These are phyloP conservation scores for Calendula officinalis DNA, from an alignment of 129 eudicot species.

Conservation along the genomic window DNA sequence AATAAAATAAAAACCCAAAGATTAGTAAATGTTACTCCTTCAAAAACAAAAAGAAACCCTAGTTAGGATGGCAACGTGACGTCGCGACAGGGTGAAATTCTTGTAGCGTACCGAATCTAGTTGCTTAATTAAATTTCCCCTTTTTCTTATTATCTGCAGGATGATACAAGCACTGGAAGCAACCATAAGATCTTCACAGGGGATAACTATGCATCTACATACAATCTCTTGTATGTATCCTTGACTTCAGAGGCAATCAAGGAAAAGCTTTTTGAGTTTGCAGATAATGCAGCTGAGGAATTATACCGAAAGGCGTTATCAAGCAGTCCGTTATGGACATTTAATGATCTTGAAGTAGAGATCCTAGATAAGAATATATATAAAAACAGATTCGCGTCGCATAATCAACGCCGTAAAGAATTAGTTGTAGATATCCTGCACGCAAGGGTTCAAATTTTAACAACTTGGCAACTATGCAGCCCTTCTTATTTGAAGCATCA, in stretches of 20 bases:
- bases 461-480: not conserved
- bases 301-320: slow-evolving; percentile 33
- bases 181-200: not conserved
- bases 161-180: not conserved
- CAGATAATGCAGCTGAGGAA: slow-evolving; percentile 44
- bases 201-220: not conserved
- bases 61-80: too few relatives aligned
- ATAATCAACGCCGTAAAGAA: slow-evolving; percentile 36
- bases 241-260: slow-evolving; percentile 28
- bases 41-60: too few relatives aligned
- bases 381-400: slow-evolving; percentile 28
- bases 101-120: too few relatives aligned
- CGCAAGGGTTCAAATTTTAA: slow-evolving; percentile 2
- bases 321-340: slow-evolving; percentile 45
- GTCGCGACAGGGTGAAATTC: too few relatives aligned
- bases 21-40: too few relatives aligned
- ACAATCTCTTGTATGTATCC: slow-evolving; percentile 32
- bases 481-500: slow-evolving; percentile 31
- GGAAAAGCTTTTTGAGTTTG: slow-evolving; percentile 36
- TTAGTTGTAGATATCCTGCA: slow-evolving; percentile 28
- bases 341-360: slow-evolving; percentile 22
- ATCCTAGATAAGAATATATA: slow-evolving; percentile 37
- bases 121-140: too few relatives aligned
- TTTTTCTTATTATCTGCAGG: not conserved
- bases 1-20: too few relatives aligned